Percentiles rank a stretch among this genome's conserved stretches.
phyloP scores from a whole-genome alignment of 306 rosid species.

The Trifolium pratense region DNA sequence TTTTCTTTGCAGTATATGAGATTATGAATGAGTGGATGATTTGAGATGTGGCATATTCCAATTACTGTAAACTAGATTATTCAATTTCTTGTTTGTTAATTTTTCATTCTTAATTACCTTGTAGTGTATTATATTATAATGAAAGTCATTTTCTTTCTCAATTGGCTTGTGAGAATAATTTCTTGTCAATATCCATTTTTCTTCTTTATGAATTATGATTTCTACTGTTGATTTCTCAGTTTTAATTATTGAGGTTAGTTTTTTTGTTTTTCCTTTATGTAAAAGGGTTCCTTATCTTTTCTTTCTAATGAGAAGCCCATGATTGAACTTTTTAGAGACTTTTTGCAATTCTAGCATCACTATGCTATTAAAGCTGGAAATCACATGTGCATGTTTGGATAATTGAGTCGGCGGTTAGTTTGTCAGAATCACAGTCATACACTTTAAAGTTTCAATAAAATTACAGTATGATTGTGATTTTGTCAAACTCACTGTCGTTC shows the following conservation, averaged over 20 bases:
- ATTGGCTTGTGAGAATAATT: slow-evolving; percentile 33
- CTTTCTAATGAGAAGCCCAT: slow-evolving; percentile 46
- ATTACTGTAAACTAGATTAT: slow-evolving; percentile 36
- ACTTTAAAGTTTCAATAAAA: not conserved
- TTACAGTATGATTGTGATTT: not conserved
- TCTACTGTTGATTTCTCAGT: slow-evolving; percentile 38
- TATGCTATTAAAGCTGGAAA: slow-evolving; percentile 33
- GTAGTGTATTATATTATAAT: slow-evolving; percentile 39
- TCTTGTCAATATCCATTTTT: not conserved
- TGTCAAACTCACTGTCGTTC: not conserved
- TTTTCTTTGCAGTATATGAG: slow-evolving; percentile 43
- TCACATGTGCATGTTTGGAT: slow-evolving; percentile 2
- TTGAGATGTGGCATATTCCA: slow-evolving; percentile 44
- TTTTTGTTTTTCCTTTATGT: slow-evolving; percentile 13
- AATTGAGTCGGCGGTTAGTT: not conserved
- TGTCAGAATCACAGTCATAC: not conserved
- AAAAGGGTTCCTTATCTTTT: slow-evolving; percentile 39
- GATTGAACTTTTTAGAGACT: slow-evolving; percentile 42
- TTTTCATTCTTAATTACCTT: slow-evolving; percentile 45
- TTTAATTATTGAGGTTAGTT: slow-evolving; percentile 33
- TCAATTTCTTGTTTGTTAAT: slow-evolving; percentile 39
- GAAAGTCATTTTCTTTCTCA: slow-evolving; percentile 31
- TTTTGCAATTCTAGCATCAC: slow-evolving; percentile 39
- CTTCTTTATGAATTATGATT: slow-evolving; percentile 19
- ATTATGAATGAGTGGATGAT: slow-evolving; percentile 52